These are phyloP conservation scores for Straminergon stramineum DNA, from an alignment of 225 moss, liverwort and hornwort species.

Conservation along the genomic window DNA sequence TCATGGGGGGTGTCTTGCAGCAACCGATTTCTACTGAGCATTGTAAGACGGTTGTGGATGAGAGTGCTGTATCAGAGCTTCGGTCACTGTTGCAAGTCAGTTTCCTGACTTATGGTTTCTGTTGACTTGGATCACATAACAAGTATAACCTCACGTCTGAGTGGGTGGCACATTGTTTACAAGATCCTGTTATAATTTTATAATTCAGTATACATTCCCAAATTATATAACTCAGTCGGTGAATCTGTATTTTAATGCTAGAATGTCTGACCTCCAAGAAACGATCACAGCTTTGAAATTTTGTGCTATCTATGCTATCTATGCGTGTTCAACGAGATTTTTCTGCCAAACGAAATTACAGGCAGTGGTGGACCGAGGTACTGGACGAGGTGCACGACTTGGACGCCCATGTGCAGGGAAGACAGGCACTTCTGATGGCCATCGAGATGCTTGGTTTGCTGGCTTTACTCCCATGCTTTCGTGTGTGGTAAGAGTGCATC, in stretches of 20 bases:
- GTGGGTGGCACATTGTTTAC: neutral
- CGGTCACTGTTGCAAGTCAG: conserved; percentile 79
- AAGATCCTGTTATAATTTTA: neutral
- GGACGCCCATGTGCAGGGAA: conserved; percentile 95
- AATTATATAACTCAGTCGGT: neutral
- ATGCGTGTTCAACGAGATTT: neutral
- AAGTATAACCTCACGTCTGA: neutral
- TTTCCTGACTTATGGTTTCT: neutral
- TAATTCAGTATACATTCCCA: neutral
- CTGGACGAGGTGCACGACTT: conserved; percentile 72
- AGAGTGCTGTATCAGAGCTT: conserved; percentile 77
- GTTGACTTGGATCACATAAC: neutral
- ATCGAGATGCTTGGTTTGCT: conserved; percentile 98
- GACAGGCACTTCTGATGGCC: conserved; percentile 91
- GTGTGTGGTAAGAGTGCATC: conserved; percentile 58
- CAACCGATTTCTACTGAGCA: conserved; percentile 29
- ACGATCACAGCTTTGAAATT: neutral
- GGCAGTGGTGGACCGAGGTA: conserved; percentile 90
- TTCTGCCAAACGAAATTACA: neutral
- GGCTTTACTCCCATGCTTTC: conserved; percentile 95
- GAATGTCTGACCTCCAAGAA: neutral
- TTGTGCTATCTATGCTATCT: neutral
- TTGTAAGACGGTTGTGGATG: conserved; percentile 40
- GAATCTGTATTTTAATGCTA: neutral
- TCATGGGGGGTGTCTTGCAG: neutral